Evolutionary conservation across 2,329 filamentous ascomycete genomes (phyloP).

Genomic region (Aaosphaeria pasadenensis): DNA sequence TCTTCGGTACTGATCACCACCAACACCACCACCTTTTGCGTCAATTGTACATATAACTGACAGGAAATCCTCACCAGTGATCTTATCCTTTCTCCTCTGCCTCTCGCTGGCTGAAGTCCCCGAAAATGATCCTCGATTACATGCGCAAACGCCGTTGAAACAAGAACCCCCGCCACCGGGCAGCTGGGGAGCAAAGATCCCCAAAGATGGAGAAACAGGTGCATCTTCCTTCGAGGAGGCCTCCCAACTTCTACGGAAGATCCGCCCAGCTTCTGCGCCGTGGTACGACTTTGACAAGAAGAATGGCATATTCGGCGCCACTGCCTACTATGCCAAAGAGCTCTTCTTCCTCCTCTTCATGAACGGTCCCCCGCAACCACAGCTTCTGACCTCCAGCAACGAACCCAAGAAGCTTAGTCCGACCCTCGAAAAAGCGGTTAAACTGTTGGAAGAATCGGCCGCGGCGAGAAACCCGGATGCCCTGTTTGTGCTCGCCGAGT

Average conservation of each 20-base stretch:
- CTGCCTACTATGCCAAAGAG: conserved; percentile 60
- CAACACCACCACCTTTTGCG: no score
- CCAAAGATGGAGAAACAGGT: conserved; percentile 15
- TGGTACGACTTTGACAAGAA: conserved; percentile 48
- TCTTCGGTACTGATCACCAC: conserved; percentile 18
- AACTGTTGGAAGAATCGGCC: conserved; percentile 58
- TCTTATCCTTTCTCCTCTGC: conserved; percentile 27
- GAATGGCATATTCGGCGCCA: conserved; percentile 56
- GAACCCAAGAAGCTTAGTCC: conserved; percentile 46
- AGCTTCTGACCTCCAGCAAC: conserved; percentile 37
- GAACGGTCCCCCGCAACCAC: conserved; percentile 54
- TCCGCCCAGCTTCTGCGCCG: conserved; percentile 38
- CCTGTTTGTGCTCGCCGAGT: conserved; percentile 82
- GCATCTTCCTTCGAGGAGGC: conserved; percentile 38
- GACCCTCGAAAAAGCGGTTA: conserved; percentile 56
- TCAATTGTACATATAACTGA: no score
- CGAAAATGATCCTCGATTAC: conserved; percentile 17
- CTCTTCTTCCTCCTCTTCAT: conserved; percentile 64
- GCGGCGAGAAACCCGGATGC: conserved; percentile 69
- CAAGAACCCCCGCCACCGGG: conserved; percentile 9
- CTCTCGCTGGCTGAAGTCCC: conserved; percentile 21
- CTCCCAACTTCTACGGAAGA: conserved; percentile 38
- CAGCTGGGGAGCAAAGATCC: conserved; percentile 10
- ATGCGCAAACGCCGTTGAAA: conserved; percentile 23
- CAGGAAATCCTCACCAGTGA: conserved; percentile 13